Evolutionary conservation across 257 asterid species (phyloP), one percentile per base, ranked within the genome.

Genomic region (Solanum chiquidenum): DNA sequence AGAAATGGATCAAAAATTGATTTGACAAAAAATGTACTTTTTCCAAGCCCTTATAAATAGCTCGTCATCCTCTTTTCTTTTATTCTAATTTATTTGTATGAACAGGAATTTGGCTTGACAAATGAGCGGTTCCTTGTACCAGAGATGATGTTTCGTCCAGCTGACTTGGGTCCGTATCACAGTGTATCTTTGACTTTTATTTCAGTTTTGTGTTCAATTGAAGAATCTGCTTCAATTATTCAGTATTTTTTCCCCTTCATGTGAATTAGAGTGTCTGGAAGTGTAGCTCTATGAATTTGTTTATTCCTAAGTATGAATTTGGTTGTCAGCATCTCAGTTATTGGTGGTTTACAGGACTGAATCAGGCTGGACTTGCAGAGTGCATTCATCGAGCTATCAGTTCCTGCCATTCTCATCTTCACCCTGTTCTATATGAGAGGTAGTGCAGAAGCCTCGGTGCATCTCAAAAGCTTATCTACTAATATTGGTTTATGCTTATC

Each of bases 71-170:
- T 71, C 35, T 20, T 87, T 20, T 49, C 83, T 75, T 7, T n/a
- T 64, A 33, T 74, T 87, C 27, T 88, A 62, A 34, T 88, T 87
- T 38, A 34, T 68, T 75, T 79, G 83, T 87, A 84, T 85, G 66
- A 84, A 87, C 94, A 95, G 99, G 99, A 97, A 89, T 95, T 97
- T 90, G 86, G 92, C 91, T 89, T 97, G 94, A 93, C 99, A 77
- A 97, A 97, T 91, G 99, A 97, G 91, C 92, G 98, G 89, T 97
- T 97, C 91, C 95, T 97, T 88, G 99, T 95, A 68, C 99, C 99
- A 0, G 98, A 97, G 94, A 97, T 97, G 98, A 92, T 97, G 85
- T 95, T 94, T 91, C 95, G 97, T 55, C 98, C 99, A 74, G 98
- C 98, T 89, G 99, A 97, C 92, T 93, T 97, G 90, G 99, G 98